A percentile compares a stretch with the other conserved stretches of the same genome.
These are phyloP conservation scores for Alternaria angustiovoidea DNA, from an alignment of 2,329 filamentous ascomycete genomes.

Conservation along the genomic window DNA sequence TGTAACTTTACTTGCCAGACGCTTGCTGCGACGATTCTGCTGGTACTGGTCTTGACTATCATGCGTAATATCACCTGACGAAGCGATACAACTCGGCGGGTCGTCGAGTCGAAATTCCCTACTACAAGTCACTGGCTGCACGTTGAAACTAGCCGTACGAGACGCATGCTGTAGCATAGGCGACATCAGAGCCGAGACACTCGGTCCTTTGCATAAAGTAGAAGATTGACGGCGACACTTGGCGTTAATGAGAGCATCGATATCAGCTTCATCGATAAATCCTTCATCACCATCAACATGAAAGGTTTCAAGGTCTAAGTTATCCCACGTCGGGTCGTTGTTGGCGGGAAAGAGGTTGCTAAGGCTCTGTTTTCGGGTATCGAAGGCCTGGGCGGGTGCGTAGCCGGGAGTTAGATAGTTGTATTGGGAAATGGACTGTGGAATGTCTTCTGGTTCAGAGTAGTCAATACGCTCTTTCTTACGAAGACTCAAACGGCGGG, in stretches of 20 bases:
- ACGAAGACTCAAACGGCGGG: conserved; percentile 12
- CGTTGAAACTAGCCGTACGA: conserved; percentile 22
- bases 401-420: not conserved
- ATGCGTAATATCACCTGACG: not conserved
- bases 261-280: not conserved
- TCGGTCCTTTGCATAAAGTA: conserved; percentile 14
- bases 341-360: conserved; percentile 2
- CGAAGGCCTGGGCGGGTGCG: not conserved
- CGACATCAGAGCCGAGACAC: conserved; percentile 6
- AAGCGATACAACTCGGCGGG: conserved; percentile 19
- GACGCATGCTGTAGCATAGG: not conserved
- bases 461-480: conserved; percentile 27
- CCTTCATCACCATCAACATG: not conserved
- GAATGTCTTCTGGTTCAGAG: not conserved
- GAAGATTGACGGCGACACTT: conserved; percentile 15
- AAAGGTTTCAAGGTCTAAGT: not conserved
- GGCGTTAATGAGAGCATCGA: conserved; percentile 4
- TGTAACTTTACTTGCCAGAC: not conserved
- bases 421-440: not conserved
- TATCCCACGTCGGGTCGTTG: not conserved
- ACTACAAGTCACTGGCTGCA: conserved; percentile 26
- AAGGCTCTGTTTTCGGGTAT: conserved; percentile 10
- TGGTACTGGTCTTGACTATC: not conserved
- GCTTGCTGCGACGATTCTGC: not conserved
- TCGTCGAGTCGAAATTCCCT: conserved; percentile 24